Base-by-base conservation (phyloP, 1,139 yeast species). In the Yamadazyma dendronema region DNA sequence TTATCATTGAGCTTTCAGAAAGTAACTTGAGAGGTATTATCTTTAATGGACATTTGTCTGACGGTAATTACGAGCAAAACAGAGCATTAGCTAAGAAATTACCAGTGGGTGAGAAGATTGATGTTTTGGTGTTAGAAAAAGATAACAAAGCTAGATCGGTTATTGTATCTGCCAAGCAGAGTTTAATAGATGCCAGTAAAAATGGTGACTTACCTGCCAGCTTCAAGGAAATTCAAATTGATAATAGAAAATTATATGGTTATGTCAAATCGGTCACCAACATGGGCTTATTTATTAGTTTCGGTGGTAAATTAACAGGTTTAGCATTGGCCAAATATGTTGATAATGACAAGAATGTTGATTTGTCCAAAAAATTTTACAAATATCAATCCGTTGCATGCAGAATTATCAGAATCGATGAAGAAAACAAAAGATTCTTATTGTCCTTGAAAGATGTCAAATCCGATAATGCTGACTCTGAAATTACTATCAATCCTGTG, bases 231-330 rank as follows among this genome's bases (percentile, higher is more conserved):
- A 67, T 89, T 35, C 60, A 70, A 31, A 60, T 65, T 17, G 66
- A 72, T n/a, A 77, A 77, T 22, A 64, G 61, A 34, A 52, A 53
- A 34, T 58, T 85, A 36, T 71, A 77, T 43, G 98, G 97, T 30
- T 90, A 72, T 55, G 77, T 92, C 36, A 84, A 80, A 50, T 81
- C 89, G 19, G 81, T 87, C 21, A 84, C 94, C 15, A 77, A 72
- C 37, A 72, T 74, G 56, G 97, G 97, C 47, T 71, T 88, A 21
- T 90, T 92, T 57, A 84, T 92, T 40, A 77, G 84, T 0, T 92
- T 92, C 61, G 89, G 83, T 42, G 85, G 85, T 47, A 78, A 75
- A 38, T 74, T 90, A 48, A 85, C 89, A 23, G 97, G 97, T 33
- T 72, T 92, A 49, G 85, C 88, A 3, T 74, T 86, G 47, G 88